These are phyloP conservation scores for Termitomyces sp. DNA, from an alignment of 768 basidiomycete species.

Conservation along the genomic window DNA sequence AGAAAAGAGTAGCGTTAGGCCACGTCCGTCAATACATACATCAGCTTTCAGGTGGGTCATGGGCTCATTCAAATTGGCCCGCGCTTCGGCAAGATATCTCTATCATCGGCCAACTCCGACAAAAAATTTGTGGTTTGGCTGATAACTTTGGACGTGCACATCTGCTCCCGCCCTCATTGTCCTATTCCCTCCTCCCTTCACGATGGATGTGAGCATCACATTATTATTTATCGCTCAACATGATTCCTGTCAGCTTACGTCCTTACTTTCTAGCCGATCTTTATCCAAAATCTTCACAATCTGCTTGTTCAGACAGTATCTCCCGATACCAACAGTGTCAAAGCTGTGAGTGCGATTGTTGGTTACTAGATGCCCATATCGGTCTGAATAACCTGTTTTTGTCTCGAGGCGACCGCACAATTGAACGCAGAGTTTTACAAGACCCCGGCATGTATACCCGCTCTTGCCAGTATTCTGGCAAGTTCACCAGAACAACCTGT, in stretches of 20 bases:
- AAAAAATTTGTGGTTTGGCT: slow-evolving; percentile 40
- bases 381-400: slow-evolving; percentile 3
- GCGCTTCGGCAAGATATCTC: slow-evolving; percentile 22
- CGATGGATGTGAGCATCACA: slow-evolving; percentile 44
- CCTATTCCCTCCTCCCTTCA: slow-evolving; percentile 12
- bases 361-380: neutral
- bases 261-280: slow-evolving; percentile 47
- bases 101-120: slow-evolving; percentile 51
- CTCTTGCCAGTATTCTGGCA: slow-evolving; percentile 81
- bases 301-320: slow-evolving; percentile 82
- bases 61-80: neutral
- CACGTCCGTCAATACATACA: neutral
- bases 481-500: slow-evolving; percentile 82
- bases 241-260: slow-evolving; percentile 13
- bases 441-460: slow-evolving; percentile 84
- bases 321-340: slow-evolving; percentile 85
- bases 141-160: slow-evolving; percentile 17
- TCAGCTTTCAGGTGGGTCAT: neutral
- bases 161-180: slow-evolving; percentile 21
- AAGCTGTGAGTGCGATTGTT: slow-evolving; percentile 57
- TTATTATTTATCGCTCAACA: slow-evolving; percentile 6
- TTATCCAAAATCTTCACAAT: slow-evolving; percentile 76
- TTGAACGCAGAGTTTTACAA: slow-evolving; percentile 94
- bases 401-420: slow-evolving; percentile 75
- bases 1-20: neutral